A percentile compares a stretch with the other conserved stretches of the same genome.
phyloP scores from a whole-genome alignment of 768 basidiomycete species.

The Leucosporidium yakuticum region DNA sequence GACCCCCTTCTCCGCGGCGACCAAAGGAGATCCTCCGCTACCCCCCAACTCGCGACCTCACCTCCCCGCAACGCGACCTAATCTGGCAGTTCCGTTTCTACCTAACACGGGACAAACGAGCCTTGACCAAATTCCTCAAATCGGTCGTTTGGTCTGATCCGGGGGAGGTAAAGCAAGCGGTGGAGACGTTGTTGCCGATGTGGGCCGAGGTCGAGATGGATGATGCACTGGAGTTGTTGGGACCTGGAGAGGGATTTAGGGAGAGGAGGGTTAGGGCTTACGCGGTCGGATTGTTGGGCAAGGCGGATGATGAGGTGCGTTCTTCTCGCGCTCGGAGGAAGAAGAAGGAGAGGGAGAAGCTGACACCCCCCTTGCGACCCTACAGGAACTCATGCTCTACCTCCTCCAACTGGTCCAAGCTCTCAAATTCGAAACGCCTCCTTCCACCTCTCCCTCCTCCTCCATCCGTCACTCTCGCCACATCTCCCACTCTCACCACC shows the following conservation, averaged over 20 bases:
- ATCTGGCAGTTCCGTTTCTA: conserved; percentile 99
- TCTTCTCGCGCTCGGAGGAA: neutral
- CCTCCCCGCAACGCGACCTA: conserved; percentile 87
- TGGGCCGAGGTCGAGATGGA: conserved; percentile 98
- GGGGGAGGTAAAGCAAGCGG: conserved; percentile 93
- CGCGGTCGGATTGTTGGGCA: conserved; percentile 80
- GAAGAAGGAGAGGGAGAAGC: neutral
- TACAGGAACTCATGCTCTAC: conserved; percentile 82
- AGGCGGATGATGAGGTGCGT: conserved; percentile 89
- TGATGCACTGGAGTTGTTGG: conserved; percentile 89
- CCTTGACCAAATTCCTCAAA: conserved; percentile 94
- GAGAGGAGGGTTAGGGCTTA: conserved; percentile 73
- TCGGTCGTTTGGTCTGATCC: conserved; percentile 96
- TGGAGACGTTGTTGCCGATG: conserved; percentile 86
- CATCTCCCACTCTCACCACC: no score
- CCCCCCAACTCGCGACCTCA: conserved; percentile 78
- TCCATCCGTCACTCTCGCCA: conserved; percentile 19
- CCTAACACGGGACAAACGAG: conserved; percentile 80
- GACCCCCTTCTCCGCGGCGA: neutral
- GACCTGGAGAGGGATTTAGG: conserved; percentile 75
- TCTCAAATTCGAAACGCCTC: conserved; percentile 71
- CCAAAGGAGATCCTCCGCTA: conserved; percentile 78
- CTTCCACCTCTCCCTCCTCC: conserved; percentile 53
- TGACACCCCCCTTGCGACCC: conserved; percentile 7
- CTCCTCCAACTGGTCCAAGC: conserved; percentile 95